phyloP scores from a whole-genome alignment of 2,329 filamentous ascomycete genomes.

The Penicillium sp. region DNA sequence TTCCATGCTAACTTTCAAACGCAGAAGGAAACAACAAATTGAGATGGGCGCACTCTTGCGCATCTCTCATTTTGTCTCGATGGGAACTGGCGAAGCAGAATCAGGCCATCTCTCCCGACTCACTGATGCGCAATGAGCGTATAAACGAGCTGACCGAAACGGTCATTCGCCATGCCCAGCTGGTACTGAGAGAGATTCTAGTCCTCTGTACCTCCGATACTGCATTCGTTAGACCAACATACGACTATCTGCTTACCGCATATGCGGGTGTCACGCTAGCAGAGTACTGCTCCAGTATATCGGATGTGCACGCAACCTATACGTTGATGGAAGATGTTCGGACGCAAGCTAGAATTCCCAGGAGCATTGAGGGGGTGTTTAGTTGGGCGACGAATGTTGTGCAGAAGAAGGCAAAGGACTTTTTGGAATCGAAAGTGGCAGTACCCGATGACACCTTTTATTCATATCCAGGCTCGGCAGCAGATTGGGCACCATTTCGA shows the following conservation, averaged over 20 bases:
- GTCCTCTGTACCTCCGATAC: slow-evolving; percentile 1
- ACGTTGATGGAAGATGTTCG: slow-evolving; percentile 10
- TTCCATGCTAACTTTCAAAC: not conserved
- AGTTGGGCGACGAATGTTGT: slow-evolving; percentile 10
- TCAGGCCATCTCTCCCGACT: not conserved
- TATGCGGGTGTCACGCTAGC: slow-evolving; percentile 8
- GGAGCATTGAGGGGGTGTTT: slow-evolving; percentile 9
- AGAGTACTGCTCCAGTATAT: slow-evolving; percentile 5
- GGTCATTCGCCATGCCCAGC: slow-evolving; percentile 4
- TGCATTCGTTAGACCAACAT: slow-evolving; percentile 5
- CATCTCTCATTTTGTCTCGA: slow-evolving; percentile 6
- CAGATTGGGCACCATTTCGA: slow-evolving; percentile 10
- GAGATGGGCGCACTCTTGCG: slow-evolving; percentile 4
- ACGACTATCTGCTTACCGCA: slow-evolving; percentile 7
- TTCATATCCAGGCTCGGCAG: slow-evolving; percentile 2
- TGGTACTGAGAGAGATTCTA: slow-evolving; percentile 5
- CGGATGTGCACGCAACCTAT: slow-evolving; percentile 9
- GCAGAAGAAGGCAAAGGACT: slow-evolving; percentile 4
- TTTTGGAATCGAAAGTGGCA: slow-evolving; percentile 2
- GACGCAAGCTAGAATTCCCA: slow-evolving; percentile 6
- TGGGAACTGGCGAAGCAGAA: slow-evolving; percentile 10
- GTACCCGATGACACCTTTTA: slow-evolving; percentile 5
- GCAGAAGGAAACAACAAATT: slow-evolving; percentile 1
- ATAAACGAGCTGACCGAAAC: not conserved
- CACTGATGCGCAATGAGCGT: not conserved